Evolutionary conservation across 1,284 basidiomycete genomes (phyloP), one percentile per base, ranked within the genome.

Genomic region (Cutaneotrichosporon daszewskae): DNA sequence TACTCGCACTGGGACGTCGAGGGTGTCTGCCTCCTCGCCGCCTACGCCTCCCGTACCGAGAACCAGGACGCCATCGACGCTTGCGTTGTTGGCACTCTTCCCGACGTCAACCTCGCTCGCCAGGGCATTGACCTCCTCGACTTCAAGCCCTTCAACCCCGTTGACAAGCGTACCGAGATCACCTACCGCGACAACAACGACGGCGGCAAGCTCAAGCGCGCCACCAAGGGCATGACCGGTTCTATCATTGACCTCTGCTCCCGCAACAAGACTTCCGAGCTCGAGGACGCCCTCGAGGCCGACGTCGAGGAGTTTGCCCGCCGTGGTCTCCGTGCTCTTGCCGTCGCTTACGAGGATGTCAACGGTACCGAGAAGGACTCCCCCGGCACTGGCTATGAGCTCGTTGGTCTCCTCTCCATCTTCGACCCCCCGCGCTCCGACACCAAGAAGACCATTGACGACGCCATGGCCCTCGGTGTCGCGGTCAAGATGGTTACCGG

Each of bases 401-500:
- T 98, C 58, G 86, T 96, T 58, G 94, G 92, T 78, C 83, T 97
- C 26, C 84, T 97, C 53, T 84, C 92, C 58, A 97, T 97, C 77
- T 96, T 91, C 75, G 92, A 97, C 72, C 94, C 92, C 58, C 92
- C 92, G 57, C 89, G 92, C 75, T 85, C 87, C 9, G 94, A 98
- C 73, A 98, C 94, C 73, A 95, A 96, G 79, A 87, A 96, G 76
- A 98, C 94, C 27, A 95, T 98, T 68, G 90, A 96, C 70, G 90
- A 96, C 72, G 92, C 92, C 49, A 77, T 91, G 53, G 84, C 84
- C 50, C 87, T 97, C 69, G 92, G 94, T 75, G 91, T 97, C 59
- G 85, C 85, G 73, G 92, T 97, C 73, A 97, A 97, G 85, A 97
- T 97, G 94, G 91, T 96, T 55, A 97, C 92, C 37, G 92, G 92